Conservation (phyloP, 305 asterid genomes). For the Withania somnifera region DNA sequence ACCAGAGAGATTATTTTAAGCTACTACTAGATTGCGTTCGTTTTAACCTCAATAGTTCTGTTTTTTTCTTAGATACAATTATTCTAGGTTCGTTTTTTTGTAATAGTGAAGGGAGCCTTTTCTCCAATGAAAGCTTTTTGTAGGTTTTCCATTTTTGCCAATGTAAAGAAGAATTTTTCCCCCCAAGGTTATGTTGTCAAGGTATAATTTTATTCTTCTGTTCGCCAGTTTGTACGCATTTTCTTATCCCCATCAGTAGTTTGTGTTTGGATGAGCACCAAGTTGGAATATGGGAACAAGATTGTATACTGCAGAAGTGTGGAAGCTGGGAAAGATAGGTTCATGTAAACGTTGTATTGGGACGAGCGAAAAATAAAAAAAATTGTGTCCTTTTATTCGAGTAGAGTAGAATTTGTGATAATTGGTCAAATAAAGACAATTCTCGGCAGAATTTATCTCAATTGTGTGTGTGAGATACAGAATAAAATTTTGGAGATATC, state of each 20-base stretch:
- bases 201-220: background rate
- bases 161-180: background rate
- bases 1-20: background rate
- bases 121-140: background rate
- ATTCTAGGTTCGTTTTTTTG: background rate
- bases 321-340: background rate
- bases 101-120: background rate
- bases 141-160: constrained; percentile 1
- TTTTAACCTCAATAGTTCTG: background rate
- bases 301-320: background rate
- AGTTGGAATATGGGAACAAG: background rate
- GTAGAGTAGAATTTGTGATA: too few species aligned
- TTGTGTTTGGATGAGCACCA: background rate
- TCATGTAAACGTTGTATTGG: too few species aligned
- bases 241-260: background rate
- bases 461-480: too few species aligned
- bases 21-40: background rate
- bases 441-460: too few species aligned
- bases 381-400: too few species aligned
- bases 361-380: too few species aligned
- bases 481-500: too few species aligned
- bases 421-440: too few species aligned
- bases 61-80: background rate
- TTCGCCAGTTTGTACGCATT: background rate
- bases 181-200: background rate